phyloP scores from a whole-genome alignment of 768 basidiomycete genomes.

The Lactifluus hygrophoroides region DNA sequence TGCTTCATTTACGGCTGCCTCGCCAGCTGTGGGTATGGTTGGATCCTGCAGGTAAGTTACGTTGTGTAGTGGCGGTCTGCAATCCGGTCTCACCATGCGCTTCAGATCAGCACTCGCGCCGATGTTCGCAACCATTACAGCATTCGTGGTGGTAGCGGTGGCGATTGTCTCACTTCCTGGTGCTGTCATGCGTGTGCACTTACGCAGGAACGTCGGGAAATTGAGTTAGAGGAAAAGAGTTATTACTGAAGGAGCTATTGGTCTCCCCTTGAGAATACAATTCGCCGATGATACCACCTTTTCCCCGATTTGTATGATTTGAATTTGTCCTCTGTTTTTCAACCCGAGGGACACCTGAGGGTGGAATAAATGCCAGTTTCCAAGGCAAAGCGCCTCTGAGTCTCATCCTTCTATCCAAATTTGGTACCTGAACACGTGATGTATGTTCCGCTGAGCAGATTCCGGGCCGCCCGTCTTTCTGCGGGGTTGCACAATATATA shows the following conservation, averaged over 20 bases:
- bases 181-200: not conserved
- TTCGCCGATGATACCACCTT: not conserved
- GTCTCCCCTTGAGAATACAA: not conserved
- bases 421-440: too few relatives aligned
- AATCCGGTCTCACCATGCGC: not conserved
- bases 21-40: not conserved
- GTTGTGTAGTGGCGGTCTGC: not conserved
- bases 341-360: too few relatives aligned
- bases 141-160: not conserved
- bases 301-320: too few relatives aligned
- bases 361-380: too few relatives aligned
- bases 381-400: too few relatives aligned
- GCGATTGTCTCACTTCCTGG: not conserved
- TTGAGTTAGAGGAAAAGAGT: not conserved
- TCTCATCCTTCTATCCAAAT: too few relatives aligned
- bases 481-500: too few relatives aligned
- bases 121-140: not conserved
- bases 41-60: not conserved
- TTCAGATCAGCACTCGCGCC: not conserved
- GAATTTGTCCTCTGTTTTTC: too few relatives aligned
- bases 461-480: too few relatives aligned
- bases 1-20: not conserved
- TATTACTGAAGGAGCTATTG: not conserved
- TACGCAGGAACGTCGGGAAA: not conserved
- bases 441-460: too few relatives aligned